Conservation (phyloP, 768 basidiomycete species). For the Podaxis sp. region DNA sequence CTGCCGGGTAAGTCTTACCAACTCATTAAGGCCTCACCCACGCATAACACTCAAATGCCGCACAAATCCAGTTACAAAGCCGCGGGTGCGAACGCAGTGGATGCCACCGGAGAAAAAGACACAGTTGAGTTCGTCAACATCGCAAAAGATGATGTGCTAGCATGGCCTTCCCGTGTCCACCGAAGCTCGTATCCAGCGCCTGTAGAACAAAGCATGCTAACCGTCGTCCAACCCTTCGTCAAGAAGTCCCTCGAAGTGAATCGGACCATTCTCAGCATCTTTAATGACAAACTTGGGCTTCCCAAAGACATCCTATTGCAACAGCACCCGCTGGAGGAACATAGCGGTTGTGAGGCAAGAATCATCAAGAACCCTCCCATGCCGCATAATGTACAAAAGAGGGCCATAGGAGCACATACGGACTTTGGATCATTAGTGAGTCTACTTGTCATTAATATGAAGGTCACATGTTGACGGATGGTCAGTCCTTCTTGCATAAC, state of each 20-base stretch:
- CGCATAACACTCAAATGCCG: background rate
- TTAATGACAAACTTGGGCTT: conserved; percentile 57
- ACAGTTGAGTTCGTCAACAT: conserved; percentile 66
- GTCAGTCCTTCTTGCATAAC: conserved; percentile 69
- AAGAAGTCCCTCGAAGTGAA: conserved; percentile 58
- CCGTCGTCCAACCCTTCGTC: conserved; percentile 51
- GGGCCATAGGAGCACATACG: conserved; percentile 65
- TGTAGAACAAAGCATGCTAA: conserved; percentile 50
- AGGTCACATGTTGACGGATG: conserved; percentile 28
- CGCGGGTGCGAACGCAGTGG: conserved; percentile 59
- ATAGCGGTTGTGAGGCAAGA: conserved; percentile 59
- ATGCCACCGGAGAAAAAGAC: conserved; percentile 57
- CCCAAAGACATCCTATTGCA: conserved; percentile 44
- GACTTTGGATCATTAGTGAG: conserved; percentile 72
- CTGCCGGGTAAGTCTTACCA: conserved; percentile 33
- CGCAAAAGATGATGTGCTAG: conserved; percentile 66
- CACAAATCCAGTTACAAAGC: conserved; percentile 54
- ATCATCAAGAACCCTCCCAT: conserved; percentile 49
- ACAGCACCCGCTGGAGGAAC: conserved; percentile 44
- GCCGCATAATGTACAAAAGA: conserved; percentile 31
- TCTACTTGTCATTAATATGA: conserved; percentile 21
- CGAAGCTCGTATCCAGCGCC: conserved; percentile 54
- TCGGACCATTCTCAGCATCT: conserved; percentile 49
- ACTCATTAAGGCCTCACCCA: background rate
- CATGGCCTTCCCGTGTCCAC: conserved; percentile 52